These are phyloP conservation scores for Trichomonas vaginalis DNA, from an alignment of 208 protist genomes.

Conservation along the genomic window DNA sequence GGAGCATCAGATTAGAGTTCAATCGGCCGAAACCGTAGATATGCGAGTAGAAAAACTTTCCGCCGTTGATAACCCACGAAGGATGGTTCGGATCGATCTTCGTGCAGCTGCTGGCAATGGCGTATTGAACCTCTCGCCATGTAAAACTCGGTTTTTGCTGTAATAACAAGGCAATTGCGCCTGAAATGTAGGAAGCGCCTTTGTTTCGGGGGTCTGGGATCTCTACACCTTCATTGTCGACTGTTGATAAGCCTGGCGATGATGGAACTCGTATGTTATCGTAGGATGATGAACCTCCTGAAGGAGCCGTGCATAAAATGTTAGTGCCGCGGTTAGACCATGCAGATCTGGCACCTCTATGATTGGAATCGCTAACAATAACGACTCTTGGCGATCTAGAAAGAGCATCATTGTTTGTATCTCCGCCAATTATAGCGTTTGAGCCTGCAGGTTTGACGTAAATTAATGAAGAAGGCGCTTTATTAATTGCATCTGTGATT, in stretches of 20 bases:
- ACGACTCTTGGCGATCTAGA: not conserved
- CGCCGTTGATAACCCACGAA: not conserved
- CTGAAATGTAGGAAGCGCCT: not conserved
- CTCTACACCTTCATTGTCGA: not conserved
- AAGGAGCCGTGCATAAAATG: not conserved
- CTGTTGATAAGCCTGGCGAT: not conserved
- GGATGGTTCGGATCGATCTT: not conserved
- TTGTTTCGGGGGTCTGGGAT: not conserved
- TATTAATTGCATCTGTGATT: not conserved
- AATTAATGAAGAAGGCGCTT: not conserved
- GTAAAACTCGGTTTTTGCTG: not conserved
- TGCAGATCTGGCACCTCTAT: not conserved
- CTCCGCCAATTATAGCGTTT: not conserved
- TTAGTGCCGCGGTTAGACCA: not conserved
- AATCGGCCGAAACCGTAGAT: not conserved
- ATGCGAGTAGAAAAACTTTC: not conserved
- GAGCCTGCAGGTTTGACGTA: not conserved
- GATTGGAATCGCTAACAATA: not conserved
- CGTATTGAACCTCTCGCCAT: not conserved
- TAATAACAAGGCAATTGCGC: not conserved
- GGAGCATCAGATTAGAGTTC: not conserved
- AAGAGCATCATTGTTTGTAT: not conserved
- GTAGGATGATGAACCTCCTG: not conserved
- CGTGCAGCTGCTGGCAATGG: not conserved
- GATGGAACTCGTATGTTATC: not conserved